A percentile compares a stretch with the other conserved stretches of the same genome.
Conservation (phyloP, 1,139 yeast species). For the Hanseniaspora gamundiae region DNA sequence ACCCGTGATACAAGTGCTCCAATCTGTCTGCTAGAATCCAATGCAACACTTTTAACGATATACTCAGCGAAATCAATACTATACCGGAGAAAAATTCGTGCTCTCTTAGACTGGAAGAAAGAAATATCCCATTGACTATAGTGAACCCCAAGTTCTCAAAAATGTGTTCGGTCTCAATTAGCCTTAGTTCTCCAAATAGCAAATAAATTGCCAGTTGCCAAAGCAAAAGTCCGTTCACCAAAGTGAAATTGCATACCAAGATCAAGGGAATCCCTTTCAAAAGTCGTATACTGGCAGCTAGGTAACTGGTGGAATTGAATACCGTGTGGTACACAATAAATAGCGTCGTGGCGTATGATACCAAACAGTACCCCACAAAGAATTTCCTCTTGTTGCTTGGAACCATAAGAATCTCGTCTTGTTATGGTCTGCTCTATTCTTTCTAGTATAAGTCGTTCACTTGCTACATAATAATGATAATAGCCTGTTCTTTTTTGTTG, state of each 20-base stretch:
- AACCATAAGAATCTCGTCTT: background rate
- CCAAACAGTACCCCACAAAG: background rate
- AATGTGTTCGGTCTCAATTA: slow-evolving; percentile 67
- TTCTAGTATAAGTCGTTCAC: no score
- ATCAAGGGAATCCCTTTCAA: background rate
- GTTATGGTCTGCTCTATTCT: background rate
- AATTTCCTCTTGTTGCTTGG: background rate
- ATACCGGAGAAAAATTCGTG: slow-evolving; percentile 38
- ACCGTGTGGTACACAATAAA: background rate
- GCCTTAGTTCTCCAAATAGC: slow-evolving; percentile 65
- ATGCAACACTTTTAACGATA: slow-evolving; percentile 59
- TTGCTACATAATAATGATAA: no score
- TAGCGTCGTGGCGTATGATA: background rate
- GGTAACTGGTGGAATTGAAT: background rate
- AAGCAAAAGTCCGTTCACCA: background rate
- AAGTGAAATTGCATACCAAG: background rate
- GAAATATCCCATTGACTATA: slow-evolving; percentile 50
- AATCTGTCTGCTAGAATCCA: slow-evolving; percentile 58
- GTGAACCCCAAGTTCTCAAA: slow-evolving; percentile 59
- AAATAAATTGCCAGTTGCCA: slow-evolving; percentile 14
- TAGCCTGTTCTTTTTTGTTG: no score
- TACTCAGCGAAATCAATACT: slow-evolving; percentile 29
- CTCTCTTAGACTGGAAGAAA: slow-evolving; percentile 49
- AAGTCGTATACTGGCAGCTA: background rate
- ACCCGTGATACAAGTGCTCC: slow-evolving; percentile 36